Conservation (phyloP, 2,329 filamentous ascomycete genomes). For the Pyrenophora graminea region DNA sequence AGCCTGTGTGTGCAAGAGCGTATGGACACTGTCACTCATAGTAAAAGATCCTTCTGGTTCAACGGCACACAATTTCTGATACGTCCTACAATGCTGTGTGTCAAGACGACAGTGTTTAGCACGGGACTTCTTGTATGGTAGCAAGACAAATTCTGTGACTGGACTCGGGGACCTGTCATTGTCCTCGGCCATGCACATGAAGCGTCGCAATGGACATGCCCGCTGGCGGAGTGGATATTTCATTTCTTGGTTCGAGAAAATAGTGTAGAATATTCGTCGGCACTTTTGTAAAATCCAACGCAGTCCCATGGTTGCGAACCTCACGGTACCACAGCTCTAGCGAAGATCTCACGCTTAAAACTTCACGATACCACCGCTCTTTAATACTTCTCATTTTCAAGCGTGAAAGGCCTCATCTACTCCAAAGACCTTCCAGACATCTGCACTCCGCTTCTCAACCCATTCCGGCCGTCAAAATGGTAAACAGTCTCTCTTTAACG, state of each 20-base stretch:
- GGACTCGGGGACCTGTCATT: constrained; percentile 27
- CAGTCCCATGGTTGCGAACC: too few relatives aligned
- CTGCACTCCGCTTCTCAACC: too few relatives aligned
- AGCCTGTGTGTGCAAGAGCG: constrained; percentile 20
- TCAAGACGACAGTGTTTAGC: constrained; percentile 23
- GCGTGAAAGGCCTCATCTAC: too few relatives aligned
- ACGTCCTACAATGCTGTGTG: constrained; percentile 24
- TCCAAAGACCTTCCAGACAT: too few relatives aligned
- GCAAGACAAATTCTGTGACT: constrained; percentile 25
- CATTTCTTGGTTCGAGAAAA: constrained; percentile 4
- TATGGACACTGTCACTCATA: constrained; percentile 29
- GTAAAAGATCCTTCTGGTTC: constrained; percentile 28
- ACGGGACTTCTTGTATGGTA: constrained; percentile 22
- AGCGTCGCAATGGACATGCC: constrained; percentile 25
- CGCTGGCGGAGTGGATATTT: constrained; percentile 19
- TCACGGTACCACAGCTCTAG: too few relatives aligned
- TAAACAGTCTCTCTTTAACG: too few relatives aligned
- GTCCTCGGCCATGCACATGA: constrained; percentile 29
- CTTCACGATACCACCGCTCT: too few relatives aligned
- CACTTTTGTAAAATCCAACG: too few relatives aligned
- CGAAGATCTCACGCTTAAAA: too few relatives aligned
- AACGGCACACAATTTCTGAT: constrained; percentile 13
- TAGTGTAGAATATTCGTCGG: too few relatives aligned
- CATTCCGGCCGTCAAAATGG: too few relatives aligned
- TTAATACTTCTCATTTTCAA: too few relatives aligned